Evolutionary conservation across 1,284 basidiomycete species (phyloP).

Genomic region (Cryptococcus hybrid): DNA sequence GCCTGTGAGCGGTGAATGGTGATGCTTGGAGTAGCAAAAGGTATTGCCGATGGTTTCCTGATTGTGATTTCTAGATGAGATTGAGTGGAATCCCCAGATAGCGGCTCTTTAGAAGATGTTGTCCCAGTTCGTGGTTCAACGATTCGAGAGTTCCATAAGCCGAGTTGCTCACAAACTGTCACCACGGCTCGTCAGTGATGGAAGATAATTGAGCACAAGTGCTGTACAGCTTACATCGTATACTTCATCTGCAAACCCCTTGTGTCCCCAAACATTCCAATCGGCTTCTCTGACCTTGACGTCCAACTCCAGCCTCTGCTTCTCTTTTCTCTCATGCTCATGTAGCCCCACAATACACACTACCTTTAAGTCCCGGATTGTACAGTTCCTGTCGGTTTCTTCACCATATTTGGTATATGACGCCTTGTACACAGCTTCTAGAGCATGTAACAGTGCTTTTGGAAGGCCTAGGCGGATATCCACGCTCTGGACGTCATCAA

Average conservation of each 20-base stretch:
- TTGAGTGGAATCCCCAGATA: background rate
- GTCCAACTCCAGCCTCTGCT: conserved; percentile 67
- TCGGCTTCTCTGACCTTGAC: conserved; percentile 49
- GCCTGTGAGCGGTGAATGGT: conserved; percentile 58
- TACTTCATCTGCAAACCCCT: conserved; percentile 49
- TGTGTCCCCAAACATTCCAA: conserved; percentile 48
- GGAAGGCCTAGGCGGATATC: conserved; percentile 26
- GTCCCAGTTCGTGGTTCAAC: conserved; percentile 63
- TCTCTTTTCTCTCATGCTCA: conserved; percentile 65
- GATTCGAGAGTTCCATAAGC: conserved; percentile 72
- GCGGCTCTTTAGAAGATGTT: conserved; percentile 28
- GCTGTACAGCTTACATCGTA: conserved; percentile 50
- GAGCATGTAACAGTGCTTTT: conserved; percentile 33
- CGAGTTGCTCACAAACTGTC: conserved; percentile 53
- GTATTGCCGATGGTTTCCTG: conserved; percentile 73
- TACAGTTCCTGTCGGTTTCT: conserved; percentile 9
- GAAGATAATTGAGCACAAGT: background rate
- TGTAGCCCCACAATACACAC: conserved; percentile 70
- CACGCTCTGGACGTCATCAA: conserved; percentile 27
- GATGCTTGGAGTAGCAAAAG: conserved; percentile 67
- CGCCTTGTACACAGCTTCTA: conserved; percentile 21
- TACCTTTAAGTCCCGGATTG: conserved; percentile 57
- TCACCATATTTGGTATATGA: conserved; percentile 1
- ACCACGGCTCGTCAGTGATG: background rate
- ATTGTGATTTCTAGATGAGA: conserved; percentile 58